Evolutionary conservation across 2,329 filamentous ascomycete genomes (phyloP), one percentile per base, ranked within the genome.

Genomic region (Elsinoe perseae): DNA sequence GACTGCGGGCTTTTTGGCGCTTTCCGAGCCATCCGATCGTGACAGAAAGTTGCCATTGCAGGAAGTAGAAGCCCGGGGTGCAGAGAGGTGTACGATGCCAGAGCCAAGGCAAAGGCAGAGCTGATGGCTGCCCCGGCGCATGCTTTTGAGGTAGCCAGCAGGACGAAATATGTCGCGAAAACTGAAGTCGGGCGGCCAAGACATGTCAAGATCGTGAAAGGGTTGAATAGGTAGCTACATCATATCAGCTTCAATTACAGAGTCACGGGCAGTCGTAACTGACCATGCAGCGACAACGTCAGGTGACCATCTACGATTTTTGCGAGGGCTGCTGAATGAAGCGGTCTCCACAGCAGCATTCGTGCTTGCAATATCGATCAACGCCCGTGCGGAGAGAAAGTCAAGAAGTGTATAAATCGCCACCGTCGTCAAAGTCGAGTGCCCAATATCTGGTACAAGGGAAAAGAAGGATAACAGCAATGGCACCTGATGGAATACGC

Each of bases 391-490:
- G 69, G 87, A 89, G 57, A 95, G 70, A 14, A 97, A 71, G 65
- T 98, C 93, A 60, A 95, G 77, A 20, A 81, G 66, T 34, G 89
- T 87, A 69, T 92, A 98, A 53, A 98, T 76, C 3, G 95, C 65
- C 59, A 88, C 82, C 9, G 88, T 92, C 61, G 87, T 83, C 38
- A 69, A 46, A 21, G 89, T 85, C 65, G 82, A 82, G 54, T 73
- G 69, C 60, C 78, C 74, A 50, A 83, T 78, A 68, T 85, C 81
- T 8, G 93, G 92, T 43, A 98, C 80, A 43, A 96, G 80, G 32
- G 89, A 88, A 77, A 97, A 96, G 62, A 97, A 80, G 44, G 92
- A 89, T 58, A 98, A 82, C 38, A 98, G 81, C 57, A 98, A 78
- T 48, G 93, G 93, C 40, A 91, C 89, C 73, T 85, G 83, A 69